Conservation (phyloP, 805 yeast species). For the Sugiyamaella boreocaroliniensis region DNA sequence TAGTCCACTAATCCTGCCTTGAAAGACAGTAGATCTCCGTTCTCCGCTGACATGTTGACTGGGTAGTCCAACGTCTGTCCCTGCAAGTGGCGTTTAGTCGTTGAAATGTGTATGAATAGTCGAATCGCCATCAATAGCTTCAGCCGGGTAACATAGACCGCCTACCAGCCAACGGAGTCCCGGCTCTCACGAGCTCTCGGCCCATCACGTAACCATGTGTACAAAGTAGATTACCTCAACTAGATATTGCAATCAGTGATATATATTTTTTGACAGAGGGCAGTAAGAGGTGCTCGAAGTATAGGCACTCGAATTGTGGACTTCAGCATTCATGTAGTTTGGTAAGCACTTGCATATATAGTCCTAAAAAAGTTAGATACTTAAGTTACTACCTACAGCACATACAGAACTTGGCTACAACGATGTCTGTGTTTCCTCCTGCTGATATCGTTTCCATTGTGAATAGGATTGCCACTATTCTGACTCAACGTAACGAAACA, state of each 20-base stretch:
- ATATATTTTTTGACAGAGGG: no score
- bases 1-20: conserved; percentile 74
- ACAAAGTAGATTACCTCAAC: no score
- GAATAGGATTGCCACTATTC: conserved; percentile 47
- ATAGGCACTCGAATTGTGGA: no score
- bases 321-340: no score
- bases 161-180: background rate
- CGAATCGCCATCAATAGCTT: background rate
- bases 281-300: no score
- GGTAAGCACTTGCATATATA: no score
- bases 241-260: no score
- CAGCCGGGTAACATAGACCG: background rate
- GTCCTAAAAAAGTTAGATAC: no score
- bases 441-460: conserved; percentile 46
- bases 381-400: no score
- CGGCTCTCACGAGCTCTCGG: no score
- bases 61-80: background rate
- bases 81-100: background rate
- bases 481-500: conserved; percentile 51
- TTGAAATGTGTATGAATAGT: background rate
- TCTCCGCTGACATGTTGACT: background rate
- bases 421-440: conserved; percentile 48
- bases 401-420: background rate
- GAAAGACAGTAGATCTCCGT: conserved; percentile 35
- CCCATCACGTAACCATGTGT: no score